phyloP scores from a whole-genome alignment of 169 alveolate species.

The Cryptosporidium felis region DNA sequence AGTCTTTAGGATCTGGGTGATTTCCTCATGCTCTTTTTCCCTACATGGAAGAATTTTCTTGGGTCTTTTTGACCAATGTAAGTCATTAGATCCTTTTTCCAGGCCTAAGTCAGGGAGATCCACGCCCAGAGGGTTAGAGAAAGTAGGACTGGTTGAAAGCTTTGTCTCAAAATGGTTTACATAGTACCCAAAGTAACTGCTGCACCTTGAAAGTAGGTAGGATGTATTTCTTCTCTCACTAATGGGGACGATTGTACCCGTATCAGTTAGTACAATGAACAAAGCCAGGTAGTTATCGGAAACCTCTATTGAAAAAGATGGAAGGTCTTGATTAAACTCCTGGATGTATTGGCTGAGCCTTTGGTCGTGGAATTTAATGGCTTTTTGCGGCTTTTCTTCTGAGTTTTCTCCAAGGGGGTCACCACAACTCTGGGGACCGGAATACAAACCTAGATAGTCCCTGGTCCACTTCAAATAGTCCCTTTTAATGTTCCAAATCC shows the following conservation, averaged over 20 bases:
- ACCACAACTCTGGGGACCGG: slow-evolving; percentile 40
- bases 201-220: slow-evolving; percentile 28
- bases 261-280: slow-evolving; percentile 12
- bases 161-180: background rate
- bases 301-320: slow-evolving; percentile 36
- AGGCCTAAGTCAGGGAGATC: too few species aligned
- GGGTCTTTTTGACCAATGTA: slow-evolving; percentile 60
- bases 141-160: background rate
- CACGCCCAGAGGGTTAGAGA: too few species aligned
- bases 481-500: slow-evolving; percentile 40
- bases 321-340: slow-evolving; percentile 53
- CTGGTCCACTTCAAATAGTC: slow-evolving; percentile 52
- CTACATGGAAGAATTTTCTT: slow-evolving; percentile 74
- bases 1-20: slow-evolving; percentile 42
- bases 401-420: background rate
- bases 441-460: slow-evolving; percentile 14
- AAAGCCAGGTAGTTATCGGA: slow-evolving; percentile 23
- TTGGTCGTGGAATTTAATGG: slow-evolving; percentile 24
- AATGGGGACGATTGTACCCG: slow-evolving; percentile 61
- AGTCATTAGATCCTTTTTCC: background rate
- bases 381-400: background rate
- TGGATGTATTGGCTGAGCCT: background rate
- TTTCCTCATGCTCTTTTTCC: slow-evolving; percentile 73
- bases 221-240: background rate
- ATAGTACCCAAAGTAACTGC: slow-evolving; percentile 41